These are phyloP conservation scores for Monosporascus sp. DNA, from an alignment of 2,329 filamentous ascomycete genomes.

Conservation along the genomic window DNA sequence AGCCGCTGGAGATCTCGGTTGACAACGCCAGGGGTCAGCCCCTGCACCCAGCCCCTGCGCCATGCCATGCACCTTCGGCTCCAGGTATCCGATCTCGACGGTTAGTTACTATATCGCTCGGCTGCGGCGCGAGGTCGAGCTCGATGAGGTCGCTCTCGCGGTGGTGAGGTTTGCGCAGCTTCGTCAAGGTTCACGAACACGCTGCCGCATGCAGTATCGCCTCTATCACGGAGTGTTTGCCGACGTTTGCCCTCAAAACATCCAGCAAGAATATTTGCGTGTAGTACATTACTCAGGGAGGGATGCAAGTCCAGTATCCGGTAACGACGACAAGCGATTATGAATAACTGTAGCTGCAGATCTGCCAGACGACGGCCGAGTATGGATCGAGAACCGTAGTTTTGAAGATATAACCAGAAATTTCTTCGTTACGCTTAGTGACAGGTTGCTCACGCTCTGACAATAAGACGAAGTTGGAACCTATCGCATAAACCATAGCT, in stretches of 20 bases:
- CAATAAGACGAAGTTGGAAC: too few relatives aligned
- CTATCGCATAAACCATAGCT: too few relatives aligned
- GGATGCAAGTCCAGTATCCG: too few relatives aligned
- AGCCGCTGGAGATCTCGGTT: conserved; percentile 46
- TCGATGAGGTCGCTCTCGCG: conserved; percentile 47
- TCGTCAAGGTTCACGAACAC: conserved; percentile 49
- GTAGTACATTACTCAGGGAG: too few relatives aligned
- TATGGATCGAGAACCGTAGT: too few relatives aligned
- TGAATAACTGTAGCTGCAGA: too few relatives aligned
- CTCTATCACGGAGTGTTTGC: conserved; percentile 41
- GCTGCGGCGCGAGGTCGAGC: conserved; percentile 39
- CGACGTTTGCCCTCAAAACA: conserved; percentile 25
- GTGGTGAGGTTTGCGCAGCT: conserved; percentile 50
- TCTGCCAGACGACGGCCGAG: too few relatives aligned
- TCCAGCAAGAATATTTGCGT: too few relatives aligned
- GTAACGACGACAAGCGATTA: too few relatives aligned
- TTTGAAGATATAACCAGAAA: too few relatives aligned
- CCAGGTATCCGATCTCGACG: conserved; percentile 52
- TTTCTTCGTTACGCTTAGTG: too few relatives aligned
- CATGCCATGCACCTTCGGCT: conserved; percentile 51
- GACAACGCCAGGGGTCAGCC: conserved; percentile 48
- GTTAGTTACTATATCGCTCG: conserved; percentile 48
- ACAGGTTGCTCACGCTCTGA: too few relatives aligned
- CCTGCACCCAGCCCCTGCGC: conserved; percentile 50
- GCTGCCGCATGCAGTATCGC: conserved; percentile 43